Conservation (phyloP, 129 eudicot genomes). For the Saussurea involucrata region DNA sequence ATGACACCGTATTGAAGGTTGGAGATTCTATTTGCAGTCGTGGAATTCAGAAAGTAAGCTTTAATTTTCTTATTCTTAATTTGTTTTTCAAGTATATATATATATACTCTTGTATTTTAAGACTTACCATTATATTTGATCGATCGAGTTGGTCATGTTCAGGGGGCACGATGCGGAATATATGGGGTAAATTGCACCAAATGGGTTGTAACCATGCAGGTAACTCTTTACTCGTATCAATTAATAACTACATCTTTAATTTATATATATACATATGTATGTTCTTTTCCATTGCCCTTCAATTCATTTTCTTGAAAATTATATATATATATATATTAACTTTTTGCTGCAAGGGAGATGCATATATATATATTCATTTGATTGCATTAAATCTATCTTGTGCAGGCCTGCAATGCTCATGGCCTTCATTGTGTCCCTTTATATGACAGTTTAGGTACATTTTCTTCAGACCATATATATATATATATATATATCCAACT, state of each 20-base stretch:
- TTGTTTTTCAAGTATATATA: neutral
- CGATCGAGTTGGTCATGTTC: neutral
- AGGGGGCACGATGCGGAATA: constrained; percentile 84
- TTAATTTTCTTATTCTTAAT: too few species aligned
- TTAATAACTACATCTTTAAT: neutral
- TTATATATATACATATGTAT: neutral
- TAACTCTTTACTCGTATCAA: neutral
- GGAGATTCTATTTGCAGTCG: constrained; percentile 42
- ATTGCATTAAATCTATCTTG: constrained; percentile 1
- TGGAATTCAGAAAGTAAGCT: constrained; percentile 40
- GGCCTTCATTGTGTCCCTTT: constrained; percentile 91
- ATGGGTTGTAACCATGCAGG: constrained; percentile 92
- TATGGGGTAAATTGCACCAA: constrained; percentile 66
- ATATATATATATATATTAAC: neutral
- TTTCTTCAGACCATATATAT: neutral
- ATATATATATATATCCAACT: neutral
- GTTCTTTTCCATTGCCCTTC: neutral
- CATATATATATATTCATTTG: neutral
- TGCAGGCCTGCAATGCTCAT: constrained; percentile 93
- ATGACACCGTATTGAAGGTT: constrained; percentile 40
- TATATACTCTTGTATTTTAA: too few species aligned
- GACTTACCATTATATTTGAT: neutral
- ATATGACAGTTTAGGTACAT: constrained; percentile 80
- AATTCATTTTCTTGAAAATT: neutral
- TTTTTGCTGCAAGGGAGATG: neutral